Evolutionary conservation across 2,329 filamentous ascomycete species (phyloP), one percentile per base, ranked within the genome.

Genomic region (Orbilia ellipsospora): DNA sequence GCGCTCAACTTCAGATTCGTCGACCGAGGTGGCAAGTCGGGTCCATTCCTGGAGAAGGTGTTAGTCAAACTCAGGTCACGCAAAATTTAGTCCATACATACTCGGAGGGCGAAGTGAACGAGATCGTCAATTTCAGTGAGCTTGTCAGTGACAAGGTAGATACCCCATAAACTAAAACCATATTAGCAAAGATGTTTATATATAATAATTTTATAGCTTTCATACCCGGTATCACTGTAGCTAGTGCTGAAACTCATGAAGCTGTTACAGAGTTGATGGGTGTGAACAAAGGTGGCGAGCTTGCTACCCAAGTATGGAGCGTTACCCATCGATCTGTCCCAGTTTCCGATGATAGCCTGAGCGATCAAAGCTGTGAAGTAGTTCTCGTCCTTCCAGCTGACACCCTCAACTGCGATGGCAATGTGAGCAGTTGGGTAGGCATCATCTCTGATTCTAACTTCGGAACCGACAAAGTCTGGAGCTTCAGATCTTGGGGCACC

Each of bases 211-310:
- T n/a, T 16, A 26, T 48, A 51, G 61, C 83, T 90, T 84, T n/a
- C 31, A 18, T 89, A 97, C 93, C 94, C 95, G 83, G 95, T 99
- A 84, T 99, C 95, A 82, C 94, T 98, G 87, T 99, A 99, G 88
- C 93, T 97, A 80, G 95, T 99, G 79, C 94, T 97, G 87, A 99
- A 99, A 87, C 92, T 96, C 96, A 99, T 99, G 88, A 97, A 99
- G 89, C 94, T 97, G 87, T 97, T 99, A 84, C 95, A 95, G 77
- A 99, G 89, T 84, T 94, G 90, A 86, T 98, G 89, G 85, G 96
- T 90, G 88, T 96, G 92, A 80, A 99, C 90, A 81, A 95, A 93
- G 79, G 91, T 90, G 87, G 93, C 97, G 81, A 99, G 92, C 88
- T 96, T 97, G 92, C 93, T 97, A 81, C 96, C 95, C 82, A 97